These are phyloP conservation scores for Dovyalis caffra DNA, from an alignment of 345 rosid genomes.

Conservation along the genomic window DNA sequence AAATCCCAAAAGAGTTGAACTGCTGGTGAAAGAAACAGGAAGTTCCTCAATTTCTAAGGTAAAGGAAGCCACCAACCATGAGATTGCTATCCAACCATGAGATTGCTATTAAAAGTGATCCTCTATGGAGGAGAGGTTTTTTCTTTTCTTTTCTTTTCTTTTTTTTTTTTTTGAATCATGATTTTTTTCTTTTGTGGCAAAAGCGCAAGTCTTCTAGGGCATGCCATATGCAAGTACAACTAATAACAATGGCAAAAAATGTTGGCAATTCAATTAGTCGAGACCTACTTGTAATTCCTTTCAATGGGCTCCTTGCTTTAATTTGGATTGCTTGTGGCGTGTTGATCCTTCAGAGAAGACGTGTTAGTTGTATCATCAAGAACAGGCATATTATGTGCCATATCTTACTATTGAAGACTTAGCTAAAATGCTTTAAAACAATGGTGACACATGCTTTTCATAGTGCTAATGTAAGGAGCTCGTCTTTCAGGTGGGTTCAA, in stretches of 20 bases:
- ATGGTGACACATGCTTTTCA: neutral
- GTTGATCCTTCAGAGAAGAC: neutral
- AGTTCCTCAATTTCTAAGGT: constrained; percentile 22
- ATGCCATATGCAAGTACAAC: neutral
- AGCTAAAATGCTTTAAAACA: neutral
- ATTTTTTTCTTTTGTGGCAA: neutral
- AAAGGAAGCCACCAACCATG: constrained; percentile 10
- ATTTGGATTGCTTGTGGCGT: neutral
- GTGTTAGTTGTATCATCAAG: neutral
- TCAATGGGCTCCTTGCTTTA: neutral
- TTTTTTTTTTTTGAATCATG: neutral
- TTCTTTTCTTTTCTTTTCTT: too few species aligned
- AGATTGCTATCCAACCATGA: neutral
- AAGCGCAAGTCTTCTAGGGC: neutral
- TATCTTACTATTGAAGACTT: constrained; percentile 8
- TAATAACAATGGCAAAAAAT: neutral
- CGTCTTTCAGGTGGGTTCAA: constrained; percentile 31
- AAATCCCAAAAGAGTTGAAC: constrained; percentile 17
- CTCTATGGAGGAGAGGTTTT: neutral
- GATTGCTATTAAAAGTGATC: neutral
- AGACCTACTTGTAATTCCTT: neutral
- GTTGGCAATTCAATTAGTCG: neutral
- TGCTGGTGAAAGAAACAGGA: constrained; percentile 16
- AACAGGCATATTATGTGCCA: neutral
- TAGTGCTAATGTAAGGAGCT: neutral